Percentiles rank a stretch among this genome's conserved stretches.
Evolutionary conservation across 345 rosid species (phyloP).

Genomic region (Gynandropsis gynandra): DNA sequence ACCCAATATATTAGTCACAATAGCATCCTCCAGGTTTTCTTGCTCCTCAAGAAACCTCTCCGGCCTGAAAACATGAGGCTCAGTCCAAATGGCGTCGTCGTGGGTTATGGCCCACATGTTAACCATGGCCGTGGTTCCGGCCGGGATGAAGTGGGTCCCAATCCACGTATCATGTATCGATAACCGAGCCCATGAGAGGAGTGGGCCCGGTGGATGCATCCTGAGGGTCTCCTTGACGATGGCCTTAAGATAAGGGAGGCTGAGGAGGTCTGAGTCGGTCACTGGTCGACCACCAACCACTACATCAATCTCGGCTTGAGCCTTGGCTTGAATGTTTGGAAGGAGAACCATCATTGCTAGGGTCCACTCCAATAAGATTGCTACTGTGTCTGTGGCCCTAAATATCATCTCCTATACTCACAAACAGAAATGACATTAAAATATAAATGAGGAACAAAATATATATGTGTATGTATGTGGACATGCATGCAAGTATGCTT

Average conservation of each 20-base stretch:
- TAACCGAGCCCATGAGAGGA: slow-evolving; percentile 66
- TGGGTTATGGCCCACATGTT: slow-evolving; percentile 73
- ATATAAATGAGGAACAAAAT: no score
- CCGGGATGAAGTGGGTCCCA: slow-evolving; percentile 37
- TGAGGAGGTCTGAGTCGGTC: slow-evolving; percentile 35
- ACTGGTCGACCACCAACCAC: slow-evolving; percentile 9
- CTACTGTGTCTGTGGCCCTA: slow-evolving; percentile 64
- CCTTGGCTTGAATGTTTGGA: slow-evolving; percentile 40
- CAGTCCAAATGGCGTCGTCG: slow-evolving; percentile 17
- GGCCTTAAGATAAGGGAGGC: slow-evolving; percentile 39
- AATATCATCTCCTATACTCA: slow-evolving; percentile 58
- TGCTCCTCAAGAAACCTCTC: slow-evolving; percentile 16
- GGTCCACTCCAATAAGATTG: slow-evolving; percentile 62
- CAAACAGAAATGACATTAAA: neutral
- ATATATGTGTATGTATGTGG: no score
- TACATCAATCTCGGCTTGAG: slow-evolving; percentile 42
- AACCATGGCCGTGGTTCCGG: slow-evolving; percentile 66
- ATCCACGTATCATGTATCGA: slow-evolving; percentile 46
- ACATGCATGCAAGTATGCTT: no score
- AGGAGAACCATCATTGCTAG: slow-evolving; percentile 56
- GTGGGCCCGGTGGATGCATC: slow-evolving; percentile 64
- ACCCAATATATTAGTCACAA: slow-evolving; percentile 25
- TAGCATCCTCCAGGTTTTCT: slow-evolving; percentile 16
- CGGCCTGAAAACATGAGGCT: neutral
- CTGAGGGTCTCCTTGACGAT: slow-evolving; percentile 56